Evolutionary conservation across 306 rosid species (phyloP), one percentile per base, ranked within the genome.

Genomic region (Cyclanthera cordifolia): DNA sequence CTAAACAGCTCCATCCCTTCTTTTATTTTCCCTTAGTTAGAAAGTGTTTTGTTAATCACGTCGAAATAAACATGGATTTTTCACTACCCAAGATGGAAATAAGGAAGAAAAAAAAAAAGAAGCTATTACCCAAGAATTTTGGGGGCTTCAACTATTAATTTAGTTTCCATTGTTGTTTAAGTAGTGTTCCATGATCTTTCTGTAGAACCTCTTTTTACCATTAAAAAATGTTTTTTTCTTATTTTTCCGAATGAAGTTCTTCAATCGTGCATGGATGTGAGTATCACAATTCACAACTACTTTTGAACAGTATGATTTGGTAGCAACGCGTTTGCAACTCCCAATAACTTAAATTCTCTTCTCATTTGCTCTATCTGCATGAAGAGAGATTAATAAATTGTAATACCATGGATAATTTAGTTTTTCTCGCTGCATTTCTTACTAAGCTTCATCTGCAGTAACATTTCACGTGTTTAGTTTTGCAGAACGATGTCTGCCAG

Each of bases 401-500:
- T 14, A 20, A 11, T 5, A 39, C 41, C 51, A 5, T 19, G 30
- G 32, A 63, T 20, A 20, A 2, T 19, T 39, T 39, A 32, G 30
- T 39, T 41, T 63, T 4, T 59, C 46, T 41, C 51, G 20, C 51
- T 51, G 12, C 50, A 39, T 37, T 48, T 7, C 55, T 25, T 30
- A 27, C 3, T 75, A 69, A 8, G 57, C 19, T 46, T 64, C 37
- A 12, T 53, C 27, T 48, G 43, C 25, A 25, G 43, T 76, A 70
- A 50, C 65, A 63, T 46, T 37, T 78, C n/a, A 68, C 58, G 54
- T 74, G 67, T 28, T 59, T 77, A 92, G 97, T 93, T 93, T 78
- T 93, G 88, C 93, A 93, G 98, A 84, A 86, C 96, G 34, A 80
- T 87, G 75, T 80, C 88, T 13, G 53, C 74, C 70, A 89, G 73